Evolutionary conservation across 2,329 filamentous ascomycete species (phyloP).

Genomic region (Ilyonectria mors-panacis): DNA sequence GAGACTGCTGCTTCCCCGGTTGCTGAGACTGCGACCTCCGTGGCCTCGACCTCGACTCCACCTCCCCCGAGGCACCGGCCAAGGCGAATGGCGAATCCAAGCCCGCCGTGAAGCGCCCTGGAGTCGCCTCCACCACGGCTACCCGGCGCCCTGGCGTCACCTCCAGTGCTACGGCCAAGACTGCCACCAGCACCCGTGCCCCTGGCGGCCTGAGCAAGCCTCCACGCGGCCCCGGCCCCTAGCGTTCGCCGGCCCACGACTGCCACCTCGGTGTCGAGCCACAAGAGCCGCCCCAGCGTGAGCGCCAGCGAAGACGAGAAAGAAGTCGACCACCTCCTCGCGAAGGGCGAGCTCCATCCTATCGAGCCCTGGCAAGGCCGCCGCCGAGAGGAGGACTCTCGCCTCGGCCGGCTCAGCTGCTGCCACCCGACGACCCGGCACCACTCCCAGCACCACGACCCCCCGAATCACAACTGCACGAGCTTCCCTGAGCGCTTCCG

Average conservation of each 20-base stretch:
- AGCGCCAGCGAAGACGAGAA: constrained; percentile 68
- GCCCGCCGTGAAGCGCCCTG: constrained; percentile 55
- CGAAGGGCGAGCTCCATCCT: constrained; percentile 62
- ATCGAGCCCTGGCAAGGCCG: constrained; percentile 55
- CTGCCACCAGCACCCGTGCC: constrained; percentile 54
- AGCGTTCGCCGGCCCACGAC: constrained; percentile 52
- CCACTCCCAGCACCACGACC: constrained; percentile 50
- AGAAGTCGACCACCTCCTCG: constrained; percentile 58
- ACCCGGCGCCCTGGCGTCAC: constrained; percentile 52
- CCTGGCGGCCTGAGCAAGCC: constrained; percentile 62
- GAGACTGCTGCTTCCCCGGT: constrained; percentile 50
- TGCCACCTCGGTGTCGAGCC: constrained; percentile 57
- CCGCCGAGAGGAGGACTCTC: constrained; percentile 54
- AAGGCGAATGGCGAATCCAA: constrained; percentile 52
- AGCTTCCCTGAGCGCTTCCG: constrained; percentile 47
- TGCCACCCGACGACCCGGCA: constrained; percentile 53
- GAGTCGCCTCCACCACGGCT: constrained; percentile 52
- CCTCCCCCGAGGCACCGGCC: constrained; percentile 52
- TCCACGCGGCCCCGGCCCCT: constrained; percentile 61
- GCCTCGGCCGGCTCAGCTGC: constrained; percentile 51
- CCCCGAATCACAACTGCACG: constrained; percentile 55
- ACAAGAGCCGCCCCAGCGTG: constrained; percentile 63
- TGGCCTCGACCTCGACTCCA: constrained; percentile 46
- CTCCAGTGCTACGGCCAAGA: constrained; percentile 47
- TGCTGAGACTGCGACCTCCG: constrained; percentile 48